Evolutionary conservation across 2,329 filamentous ascomycete species (phyloP).

Genomic region (Colletotrichum eleusines): DNA sequence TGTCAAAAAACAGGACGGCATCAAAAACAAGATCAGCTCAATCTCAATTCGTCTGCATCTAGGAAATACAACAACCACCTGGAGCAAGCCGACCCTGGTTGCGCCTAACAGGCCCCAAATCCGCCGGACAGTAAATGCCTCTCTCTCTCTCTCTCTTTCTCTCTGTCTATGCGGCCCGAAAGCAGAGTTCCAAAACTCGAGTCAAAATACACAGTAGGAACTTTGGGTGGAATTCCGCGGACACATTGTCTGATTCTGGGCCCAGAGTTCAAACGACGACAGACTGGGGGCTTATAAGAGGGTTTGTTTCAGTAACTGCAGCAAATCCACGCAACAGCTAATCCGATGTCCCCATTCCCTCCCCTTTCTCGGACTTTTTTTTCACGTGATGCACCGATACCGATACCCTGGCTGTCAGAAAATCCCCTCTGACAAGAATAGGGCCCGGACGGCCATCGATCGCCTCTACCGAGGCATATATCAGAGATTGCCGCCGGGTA

Average conservation of each 20-base stretch:
- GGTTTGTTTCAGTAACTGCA: slow-evolving; percentile 38
- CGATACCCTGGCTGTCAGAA: not conserved
- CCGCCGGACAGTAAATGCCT: slow-evolving; percentile 23
- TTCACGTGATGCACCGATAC: slow-evolving; percentile 2
- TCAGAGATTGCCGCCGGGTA: not conserved
- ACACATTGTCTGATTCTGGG: slow-evolving; percentile 28
- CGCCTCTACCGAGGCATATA: slow-evolving; percentile 16
- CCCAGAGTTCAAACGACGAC: slow-evolving; percentile 32
- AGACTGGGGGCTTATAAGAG: slow-evolving; percentile 28
- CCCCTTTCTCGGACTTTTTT: not conserved
- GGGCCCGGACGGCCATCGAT: not conserved
- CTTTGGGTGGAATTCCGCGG: not conserved
- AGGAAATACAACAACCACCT: not conserved
- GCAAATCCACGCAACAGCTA: slow-evolving; percentile 27
- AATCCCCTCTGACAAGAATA: not conserved
- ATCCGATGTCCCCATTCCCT: not conserved
- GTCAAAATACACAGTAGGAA: slow-evolving; percentile 26
- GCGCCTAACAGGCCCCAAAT: too few relatives aligned
- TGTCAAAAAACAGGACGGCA: slow-evolving; percentile 15
- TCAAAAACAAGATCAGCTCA: slow-evolving; percentile 13
- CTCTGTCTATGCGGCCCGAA: not conserved
- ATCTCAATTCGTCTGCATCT: not conserved
- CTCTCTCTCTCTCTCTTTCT: not conserved
- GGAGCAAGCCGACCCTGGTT: not conserved
- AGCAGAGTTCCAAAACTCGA: not conserved